Evolutionary conservation across 208 protist species (phyloP), one percentile per base, ranked within the genome.

Genomic region (Trypanosoma congolense): DNA sequence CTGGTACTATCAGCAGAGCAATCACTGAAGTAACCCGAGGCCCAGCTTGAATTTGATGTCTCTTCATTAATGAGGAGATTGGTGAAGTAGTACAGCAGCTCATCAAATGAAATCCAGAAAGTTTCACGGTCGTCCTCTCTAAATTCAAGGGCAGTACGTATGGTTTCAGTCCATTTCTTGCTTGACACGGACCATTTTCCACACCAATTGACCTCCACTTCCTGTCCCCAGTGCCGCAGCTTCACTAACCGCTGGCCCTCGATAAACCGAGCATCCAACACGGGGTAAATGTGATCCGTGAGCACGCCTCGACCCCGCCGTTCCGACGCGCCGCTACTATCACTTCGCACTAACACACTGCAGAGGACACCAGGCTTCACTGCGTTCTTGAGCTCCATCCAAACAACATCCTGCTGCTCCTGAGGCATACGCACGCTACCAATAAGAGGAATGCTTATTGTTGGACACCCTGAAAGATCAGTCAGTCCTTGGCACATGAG

Each of bases 41-140:
- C 54, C 49, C 36, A 47, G 12, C 26, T 52, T 5, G 28, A 43
- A 46, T 56, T 54, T 29, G 2, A 8, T 26, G 30, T 56, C 51
- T 66, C 64, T 61, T 77, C 65, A 12, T 75, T 87, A 30, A 80
- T 73, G 33, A 92, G 56, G 31, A 93, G 25, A 40, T 86, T 62
- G 12, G 77, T 89, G 61, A 90, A 95, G 72, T 92, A 95, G 64
- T 90, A 88, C 16, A 90, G 50, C 33, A 87, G 64, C 56, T 95
- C 88, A 47, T 91, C 88, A 19, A 89, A 80, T 35, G 63, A 65
- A 56, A 95, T 61, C 85, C 88, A 95, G 48, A 87, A 70, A 30
- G 56, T 73, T 29, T 69, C 43, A 18, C 64, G 60, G 16, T 53
- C 59, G 44, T 73, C 36, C 26, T 72, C 58, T 21, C 54, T 59